These are phyloP conservation scores for Cyberlindnera misumaiensis DNA, from an alignment of 805 yeast species.

Conservation along the genomic window DNA sequence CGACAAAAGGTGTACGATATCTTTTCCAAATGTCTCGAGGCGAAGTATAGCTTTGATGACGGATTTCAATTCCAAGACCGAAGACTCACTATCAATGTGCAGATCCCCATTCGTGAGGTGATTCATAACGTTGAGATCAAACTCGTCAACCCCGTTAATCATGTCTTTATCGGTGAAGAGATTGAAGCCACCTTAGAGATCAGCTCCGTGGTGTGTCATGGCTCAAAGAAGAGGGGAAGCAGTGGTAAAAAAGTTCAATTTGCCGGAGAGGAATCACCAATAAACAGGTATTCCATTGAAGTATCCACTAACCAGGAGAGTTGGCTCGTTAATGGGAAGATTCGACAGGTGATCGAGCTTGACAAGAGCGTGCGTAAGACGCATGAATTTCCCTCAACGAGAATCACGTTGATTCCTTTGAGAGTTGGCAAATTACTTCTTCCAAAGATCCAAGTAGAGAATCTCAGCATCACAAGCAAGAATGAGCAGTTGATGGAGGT, in stretches of 20 bases:
- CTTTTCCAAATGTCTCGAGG: background rate
- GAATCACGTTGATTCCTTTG: constrained; percentile 60
- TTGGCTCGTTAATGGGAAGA: constrained; percentile 79
- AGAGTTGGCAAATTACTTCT: constrained; percentile 65
- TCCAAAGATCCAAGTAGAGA: constrained; percentile 52
- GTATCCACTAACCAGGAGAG: constrained; percentile 50
- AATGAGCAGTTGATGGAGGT: constrained; percentile 44
- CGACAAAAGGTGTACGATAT: background rate
- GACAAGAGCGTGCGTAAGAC: constrained; percentile 16
- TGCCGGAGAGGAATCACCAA: constrained; percentile 12
- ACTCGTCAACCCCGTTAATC: constrained; percentile 32
- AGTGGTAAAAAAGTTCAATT: constrained; percentile 19
- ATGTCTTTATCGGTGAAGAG: constrained; percentile 53
- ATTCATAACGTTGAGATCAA: constrained; percentile 51
- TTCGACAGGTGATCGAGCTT: constrained; percentile 42
- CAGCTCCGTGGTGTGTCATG: constrained; percentile 26
- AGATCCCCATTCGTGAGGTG: constrained; percentile 53
- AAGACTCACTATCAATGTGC: constrained; percentile 44
- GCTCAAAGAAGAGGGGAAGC: background rate
- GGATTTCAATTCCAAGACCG: constrained; percentile 2
- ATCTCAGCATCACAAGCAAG: constrained; percentile 22
- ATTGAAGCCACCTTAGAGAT: constrained; percentile 37
- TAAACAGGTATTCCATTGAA: constrained; percentile 37
- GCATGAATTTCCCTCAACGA: constrained; percentile 13
- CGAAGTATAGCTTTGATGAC: background rate